A percentile compares a stretch with the other conserved stretches of the same genome.
These are phyloP conservation scores for Globisporangium paddicum DNA, from an alignment of 352 stramenopile genomes.

Conservation along the genomic window DNA sequence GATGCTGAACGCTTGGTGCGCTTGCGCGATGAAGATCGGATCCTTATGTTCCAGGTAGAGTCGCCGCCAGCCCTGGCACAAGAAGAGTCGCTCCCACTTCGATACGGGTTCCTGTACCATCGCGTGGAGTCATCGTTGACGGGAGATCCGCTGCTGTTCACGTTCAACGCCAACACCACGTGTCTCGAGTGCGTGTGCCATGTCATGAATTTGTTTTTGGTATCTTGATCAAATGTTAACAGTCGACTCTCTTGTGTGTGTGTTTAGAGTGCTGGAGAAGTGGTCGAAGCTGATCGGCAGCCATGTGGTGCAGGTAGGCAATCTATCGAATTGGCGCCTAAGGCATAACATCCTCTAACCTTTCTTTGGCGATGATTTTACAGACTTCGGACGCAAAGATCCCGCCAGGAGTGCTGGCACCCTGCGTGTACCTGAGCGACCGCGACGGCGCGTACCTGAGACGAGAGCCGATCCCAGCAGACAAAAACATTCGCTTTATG, in stretches of 20 bases:
- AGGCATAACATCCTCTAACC: too few species aligned
- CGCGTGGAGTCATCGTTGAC: conserved; percentile 39
- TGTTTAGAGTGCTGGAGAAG: conserved; percentile 40
- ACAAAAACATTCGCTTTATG: conserved; percentile 35
- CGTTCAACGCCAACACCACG: conserved; percentile 51
- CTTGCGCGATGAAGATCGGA: conserved; percentile 67
- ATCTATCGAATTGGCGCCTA: too few species aligned
- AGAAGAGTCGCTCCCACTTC: conserved; percentile 16
- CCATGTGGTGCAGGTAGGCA: conserved; percentile 29
- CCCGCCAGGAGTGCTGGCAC: conserved; percentile 34
- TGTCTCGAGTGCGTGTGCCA: conserved; percentile 41
- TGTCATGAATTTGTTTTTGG: neutral
- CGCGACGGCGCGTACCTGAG: conserved; percentile 49
- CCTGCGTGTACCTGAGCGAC: conserved; percentile 50
- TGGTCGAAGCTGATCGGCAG: conserved; percentile 46
- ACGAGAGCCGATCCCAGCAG: conserved; percentile 41
- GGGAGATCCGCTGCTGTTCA: conserved; percentile 67
- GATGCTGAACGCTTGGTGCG: conserved; percentile 55
- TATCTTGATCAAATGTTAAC: neutral
- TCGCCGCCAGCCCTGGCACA: conserved; percentile 16
- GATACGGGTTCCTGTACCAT: conserved; percentile 75
- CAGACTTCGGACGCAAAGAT: conserved; percentile 27
- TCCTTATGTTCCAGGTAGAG: conserved; percentile 68
- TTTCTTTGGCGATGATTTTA: neutral
- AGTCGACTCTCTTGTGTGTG: neutral